Evolutionary conservation across 2,329 filamentous ascomycete species (phyloP).

Genomic region (Penicillium sp.): DNA sequence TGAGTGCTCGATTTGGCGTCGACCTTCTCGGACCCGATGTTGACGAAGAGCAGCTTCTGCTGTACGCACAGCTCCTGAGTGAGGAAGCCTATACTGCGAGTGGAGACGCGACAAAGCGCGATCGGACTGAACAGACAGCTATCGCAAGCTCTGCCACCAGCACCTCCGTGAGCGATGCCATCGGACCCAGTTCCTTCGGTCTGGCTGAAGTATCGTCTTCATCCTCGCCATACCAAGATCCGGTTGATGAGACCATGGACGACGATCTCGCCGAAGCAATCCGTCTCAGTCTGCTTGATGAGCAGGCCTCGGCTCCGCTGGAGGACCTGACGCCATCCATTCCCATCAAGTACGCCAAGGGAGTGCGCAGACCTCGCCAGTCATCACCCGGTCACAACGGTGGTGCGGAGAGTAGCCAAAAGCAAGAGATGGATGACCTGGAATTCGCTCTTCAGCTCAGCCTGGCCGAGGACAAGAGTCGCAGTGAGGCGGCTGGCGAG

Average conservation of each 20-base stretch:
- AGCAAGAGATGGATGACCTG: conserved; percentile 57
- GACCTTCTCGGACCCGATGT: conserved; percentile 64
- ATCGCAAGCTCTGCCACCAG: conserved; percentile 41
- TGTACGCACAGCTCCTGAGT: conserved; percentile 64
- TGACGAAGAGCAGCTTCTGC: conserved; percentile 63
- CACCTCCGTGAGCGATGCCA: conserved; percentile 41
- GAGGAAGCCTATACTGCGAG: conserved; percentile 55
- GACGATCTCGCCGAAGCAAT: conserved; percentile 65
- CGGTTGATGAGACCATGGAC: conserved; percentile 54
- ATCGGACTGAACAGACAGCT: conserved; percentile 42
- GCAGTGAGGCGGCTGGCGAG: conserved; percentile 26
- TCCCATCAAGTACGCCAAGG: conserved; percentile 40
- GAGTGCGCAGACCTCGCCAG: conserved; percentile 17
- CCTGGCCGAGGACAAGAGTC: conserved; percentile 59
- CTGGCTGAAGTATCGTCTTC: conserved; percentile 36
- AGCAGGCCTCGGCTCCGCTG: conserved; percentile 21
- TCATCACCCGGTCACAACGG: conserved; percentile 17
- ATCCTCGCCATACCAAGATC: conserved; percentile 39
- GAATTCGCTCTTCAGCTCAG: conserved; percentile 65
- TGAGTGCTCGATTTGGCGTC: conserved; percentile 81
- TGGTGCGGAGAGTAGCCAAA: conserved; percentile 39
- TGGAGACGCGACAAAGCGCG: conserved; percentile 49
- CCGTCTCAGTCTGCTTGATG: conserved; percentile 52
- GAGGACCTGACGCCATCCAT: conserved; percentile 29
- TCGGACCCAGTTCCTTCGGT: conserved; percentile 35